These are phyloP conservation scores for Nigrospora osmanthi DNA, from an alignment of 2,329 filamentous ascomycete species.

Conservation along the genomic window DNA sequence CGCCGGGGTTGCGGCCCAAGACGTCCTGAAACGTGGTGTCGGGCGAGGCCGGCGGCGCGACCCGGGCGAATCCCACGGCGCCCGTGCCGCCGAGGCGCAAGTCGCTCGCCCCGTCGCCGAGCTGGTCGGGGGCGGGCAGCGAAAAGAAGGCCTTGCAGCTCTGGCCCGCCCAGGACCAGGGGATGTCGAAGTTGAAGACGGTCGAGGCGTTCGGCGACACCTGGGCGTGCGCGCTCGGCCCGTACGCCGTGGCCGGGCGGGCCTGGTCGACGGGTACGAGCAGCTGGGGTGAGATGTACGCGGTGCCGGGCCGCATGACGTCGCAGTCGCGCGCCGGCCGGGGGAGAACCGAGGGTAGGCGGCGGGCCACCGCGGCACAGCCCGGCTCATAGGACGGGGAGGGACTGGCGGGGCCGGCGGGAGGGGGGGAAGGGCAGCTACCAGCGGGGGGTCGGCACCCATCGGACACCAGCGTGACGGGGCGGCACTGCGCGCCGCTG, in stretches of 20 bases:
- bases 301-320: constrained; percentile 6
- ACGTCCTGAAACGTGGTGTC: constrained; percentile 45
- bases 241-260: constrained; percentile 40
- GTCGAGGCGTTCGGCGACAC: constrained; percentile 44
- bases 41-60: constrained; percentile 34
- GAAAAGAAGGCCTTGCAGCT: constrained; percentile 59
- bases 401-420: too few relatives aligned
- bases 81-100: constrained; percentile 47
- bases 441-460: constrained; percentile 19
- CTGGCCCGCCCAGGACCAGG: constrained; percentile 41
- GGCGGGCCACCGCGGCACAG: too few relatives aligned
- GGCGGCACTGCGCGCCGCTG: constrained; percentile 36
- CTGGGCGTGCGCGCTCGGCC: constrained; percentile 47
- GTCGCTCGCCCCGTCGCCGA: constrained; percentile 35
- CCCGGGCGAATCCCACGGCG: constrained; percentile 38
- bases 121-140: constrained; percentile 48
- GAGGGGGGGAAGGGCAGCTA: too few relatives aligned
- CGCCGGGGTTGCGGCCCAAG: constrained; percentile 25
- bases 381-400: too few relatives aligned
- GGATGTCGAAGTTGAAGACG: constrained; percentile 66
- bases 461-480: constrained; percentile 35
- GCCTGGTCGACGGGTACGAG: constrained; percentile 49
- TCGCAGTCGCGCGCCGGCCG: constrained; percentile 1
- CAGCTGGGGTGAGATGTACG: constrained; percentile 1
- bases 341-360: neutral